These are phyloP conservation scores for Passalora sequoiae DNA, from an alignment of 2,329 filamentous ascomycete species.

Conservation along the genomic window DNA sequence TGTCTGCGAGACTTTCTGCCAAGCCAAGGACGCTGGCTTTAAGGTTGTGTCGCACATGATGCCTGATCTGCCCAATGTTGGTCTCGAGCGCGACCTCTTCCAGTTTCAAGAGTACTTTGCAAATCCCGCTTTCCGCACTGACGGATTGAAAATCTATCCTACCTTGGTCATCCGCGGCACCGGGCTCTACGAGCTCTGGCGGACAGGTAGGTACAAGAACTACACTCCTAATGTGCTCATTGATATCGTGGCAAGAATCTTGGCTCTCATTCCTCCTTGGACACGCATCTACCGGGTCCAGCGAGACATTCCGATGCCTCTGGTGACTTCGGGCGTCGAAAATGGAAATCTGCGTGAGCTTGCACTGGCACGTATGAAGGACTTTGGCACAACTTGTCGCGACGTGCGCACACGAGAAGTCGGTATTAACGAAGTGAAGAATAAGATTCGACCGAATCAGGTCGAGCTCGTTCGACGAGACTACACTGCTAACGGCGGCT, in stretches of 20 bases:
- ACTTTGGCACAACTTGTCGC: slow-evolving; percentile 94
- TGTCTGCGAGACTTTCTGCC: slow-evolving; percentile 91
- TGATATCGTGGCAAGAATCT: slow-evolving; percentile 90
- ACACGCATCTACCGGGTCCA: slow-evolving; percentile 98
- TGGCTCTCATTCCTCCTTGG: slow-evolving; percentile 93
- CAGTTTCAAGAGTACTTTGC: slow-evolving; percentile 98
- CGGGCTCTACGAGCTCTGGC: slow-evolving; percentile 93
- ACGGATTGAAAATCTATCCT: slow-evolving; percentile 96
- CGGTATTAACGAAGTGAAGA: slow-evolving; percentile 97
- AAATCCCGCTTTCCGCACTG: slow-evolving; percentile 90
- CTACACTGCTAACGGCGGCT: slow-evolving; percentile 91
- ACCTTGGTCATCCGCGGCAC: slow-evolving; percentile 96
- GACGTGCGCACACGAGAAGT: slow-evolving; percentile 96
- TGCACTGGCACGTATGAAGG: slow-evolving; percentile 95
- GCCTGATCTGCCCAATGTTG: slow-evolving; percentile 95
- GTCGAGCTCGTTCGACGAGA: slow-evolving; percentile 91
- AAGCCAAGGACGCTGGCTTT: slow-evolving; percentile 97
- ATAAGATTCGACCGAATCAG: slow-evolving; percentile 95
- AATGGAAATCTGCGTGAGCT: slow-evolving; percentile 94
- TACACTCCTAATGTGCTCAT: slow-evolving; percentile 97
- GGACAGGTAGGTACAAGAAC: slow-evolving; percentile 94
- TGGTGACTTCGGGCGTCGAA: slow-evolving; percentile 97
- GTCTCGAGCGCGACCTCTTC: slow-evolving; percentile 94
- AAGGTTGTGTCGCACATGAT: slow-evolving; percentile 99
- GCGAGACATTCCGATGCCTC: slow-evolving; percentile 97